Base-by-base conservation (phyloP, 1,284 basidiomycete genomes). In the Ganoderma meredithae region DNA sequence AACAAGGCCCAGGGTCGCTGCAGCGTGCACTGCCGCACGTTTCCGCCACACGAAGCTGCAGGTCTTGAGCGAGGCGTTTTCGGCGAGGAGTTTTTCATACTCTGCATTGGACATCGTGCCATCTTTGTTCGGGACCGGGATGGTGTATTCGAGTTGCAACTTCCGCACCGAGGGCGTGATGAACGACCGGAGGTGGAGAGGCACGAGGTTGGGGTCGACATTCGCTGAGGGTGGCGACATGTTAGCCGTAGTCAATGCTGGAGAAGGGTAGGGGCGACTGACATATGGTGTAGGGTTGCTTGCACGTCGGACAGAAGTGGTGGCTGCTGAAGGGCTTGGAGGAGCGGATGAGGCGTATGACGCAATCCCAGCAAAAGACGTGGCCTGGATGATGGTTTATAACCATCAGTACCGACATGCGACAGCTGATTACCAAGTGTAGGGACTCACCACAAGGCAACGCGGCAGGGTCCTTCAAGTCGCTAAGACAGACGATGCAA, bases 331-430 rank as follows among this genome's bases (percentile, higher is more conserved):
- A 83, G 1, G 84, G 81, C 53, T 82, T 82, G 15, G 85, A 79
- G 36, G 83, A 80, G 61, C 84, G 81, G 7, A 88, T 81, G 1
- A 84, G 79, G 64, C 81, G 80, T 47, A 81, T 75, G 65, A 89
- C 81, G 74, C 88, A 90, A 55, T 82, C 81, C 47, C 82, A 79
- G 76, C 88, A 89, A 72, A 88, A 89, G 36, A 89, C 81, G 74
- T 90, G 88, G 7, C 88, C 88, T 90, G 52, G 13, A 22, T 19
- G 44, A 47, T 22, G 44, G n/a, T 60, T 2, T 22, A 4, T 3
- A n/a, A 2, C 2, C 33, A 40, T 61, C 10, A 65, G 60, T 27
- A 52, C 36, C 64, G 10, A 47, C 7, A 33, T 33, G 52, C 55
- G 61, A 64, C 66, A 25, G 52, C 44, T 19, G 62, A 10, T 55